Conservation (phyloP, 1,284 basidiomycete species). For the Fomes fomentarius region DNA sequence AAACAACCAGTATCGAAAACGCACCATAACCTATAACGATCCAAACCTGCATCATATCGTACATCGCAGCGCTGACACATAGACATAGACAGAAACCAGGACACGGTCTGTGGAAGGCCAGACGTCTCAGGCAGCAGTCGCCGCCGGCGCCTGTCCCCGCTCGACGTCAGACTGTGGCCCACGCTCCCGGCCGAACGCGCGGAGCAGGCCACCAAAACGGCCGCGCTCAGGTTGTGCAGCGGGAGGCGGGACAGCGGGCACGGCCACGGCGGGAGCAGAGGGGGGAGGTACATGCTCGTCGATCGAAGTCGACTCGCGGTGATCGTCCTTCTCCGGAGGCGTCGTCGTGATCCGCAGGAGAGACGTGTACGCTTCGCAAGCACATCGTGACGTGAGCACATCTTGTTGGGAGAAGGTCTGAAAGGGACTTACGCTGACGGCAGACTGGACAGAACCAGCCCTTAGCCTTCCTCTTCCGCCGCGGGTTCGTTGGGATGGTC, state of each 20-base stretch:
- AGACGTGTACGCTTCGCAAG: slow-evolving; percentile 89
- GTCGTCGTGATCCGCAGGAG: slow-evolving; percentile 81
- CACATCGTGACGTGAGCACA: too few relatives aligned
- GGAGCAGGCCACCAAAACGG: slow-evolving; percentile 37
- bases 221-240: slow-evolving; percentile 30
- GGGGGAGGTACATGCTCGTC: slow-evolving; percentile 32
- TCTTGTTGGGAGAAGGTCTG: too few relatives aligned
- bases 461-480: slow-evolving; percentile 88
- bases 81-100: neutral
- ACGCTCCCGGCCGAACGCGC: slow-evolving; percentile 29
- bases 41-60: too few relatives aligned
- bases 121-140: slow-evolving; percentile 10
- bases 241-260: slow-evolving; percentile 21
- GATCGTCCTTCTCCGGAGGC: slow-evolving; percentile 53
- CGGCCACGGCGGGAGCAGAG: slow-evolving; percentile 8
- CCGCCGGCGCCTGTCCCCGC: slow-evolving; percentile 31
- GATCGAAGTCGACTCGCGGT: slow-evolving; percentile 39
- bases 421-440: slow-evolving; percentile 70
- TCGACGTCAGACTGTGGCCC: slow-evolving; percentile 41
- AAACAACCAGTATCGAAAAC: too few relatives aligned
- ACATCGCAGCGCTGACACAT: slow-evolving; percentile 1
- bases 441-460: slow-evolving; percentile 96
- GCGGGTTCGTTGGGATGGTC: slow-evolving; percentile 39
- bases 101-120: too few relatives aligned
- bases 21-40: too few relatives aligned